Conservation (phyloP, 2,329 filamentous ascomycete species). For the Aspergillus ustus region DNA sequence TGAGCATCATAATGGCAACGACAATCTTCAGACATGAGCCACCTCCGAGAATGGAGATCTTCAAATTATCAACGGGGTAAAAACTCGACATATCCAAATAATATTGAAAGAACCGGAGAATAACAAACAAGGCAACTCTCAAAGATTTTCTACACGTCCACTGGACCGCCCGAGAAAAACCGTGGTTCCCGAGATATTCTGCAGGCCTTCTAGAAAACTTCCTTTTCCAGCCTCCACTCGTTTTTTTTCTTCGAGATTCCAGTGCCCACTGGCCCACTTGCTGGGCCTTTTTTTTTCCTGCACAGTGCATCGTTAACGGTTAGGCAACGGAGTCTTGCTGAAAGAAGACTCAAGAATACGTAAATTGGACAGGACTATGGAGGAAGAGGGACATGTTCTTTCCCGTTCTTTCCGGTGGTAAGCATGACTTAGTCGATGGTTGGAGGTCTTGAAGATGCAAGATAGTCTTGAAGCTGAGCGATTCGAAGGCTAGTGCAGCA, state of each 20-base stretch:
- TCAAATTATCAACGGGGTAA: background rate
- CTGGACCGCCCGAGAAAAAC: background rate
- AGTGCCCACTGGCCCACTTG: slow-evolving; percentile 12
- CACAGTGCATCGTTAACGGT: background rate
- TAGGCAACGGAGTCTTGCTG: background rate
- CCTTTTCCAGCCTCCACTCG: slow-evolving; percentile 3
- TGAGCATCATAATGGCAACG: background rate
- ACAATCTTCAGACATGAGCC: slow-evolving; percentile 5
- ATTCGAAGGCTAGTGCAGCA: background rate
- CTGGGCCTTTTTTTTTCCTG: slow-evolving; percentile 1
- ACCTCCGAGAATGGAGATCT: background rate
- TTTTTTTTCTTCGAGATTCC: background rate
- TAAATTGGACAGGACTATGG: background rate
- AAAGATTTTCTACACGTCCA: background rate
- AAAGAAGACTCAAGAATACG: background rate
- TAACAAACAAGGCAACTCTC: background rate
- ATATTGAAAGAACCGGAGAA: background rate
- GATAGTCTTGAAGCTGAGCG: background rate
- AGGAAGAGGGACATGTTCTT: background rate
- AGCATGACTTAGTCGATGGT: background rate
- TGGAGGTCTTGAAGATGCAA: background rate
- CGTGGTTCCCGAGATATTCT: background rate
- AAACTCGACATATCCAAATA: slow-evolving; percentile 1
- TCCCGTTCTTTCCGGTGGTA: slow-evolving; percentile 11
- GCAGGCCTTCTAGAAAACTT: slow-evolving; percentile 14